Percentiles rank a stretch among this genome's conserved stretches.
phyloP scores from a whole-genome alignment of 2,329 filamentous ascomycete species.

The Pseudocercospora fijiensis region DNA sequence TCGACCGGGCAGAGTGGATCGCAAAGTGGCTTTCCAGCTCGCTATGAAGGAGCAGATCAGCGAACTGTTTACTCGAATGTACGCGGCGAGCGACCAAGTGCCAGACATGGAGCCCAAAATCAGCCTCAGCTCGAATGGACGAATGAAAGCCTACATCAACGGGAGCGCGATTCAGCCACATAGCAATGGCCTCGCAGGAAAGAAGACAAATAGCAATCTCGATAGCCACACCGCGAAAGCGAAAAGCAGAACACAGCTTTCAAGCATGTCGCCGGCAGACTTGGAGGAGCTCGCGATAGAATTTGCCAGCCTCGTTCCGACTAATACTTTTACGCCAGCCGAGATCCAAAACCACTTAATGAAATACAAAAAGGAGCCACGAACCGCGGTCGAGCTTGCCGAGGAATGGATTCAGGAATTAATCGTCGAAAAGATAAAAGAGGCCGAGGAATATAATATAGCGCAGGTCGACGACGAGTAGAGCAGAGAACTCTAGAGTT shows the following conservation, averaged over 20 bases:
- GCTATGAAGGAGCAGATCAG: constrained; percentile 44
- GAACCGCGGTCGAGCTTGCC: constrained; percentile 46
- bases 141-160: constrained; percentile 6
- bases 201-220: constrained; percentile 6
- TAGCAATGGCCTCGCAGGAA: constrained; percentile 3
- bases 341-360: constrained; percentile 56
- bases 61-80: constrained; percentile 46
- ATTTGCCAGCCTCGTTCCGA: constrained; percentile 50
- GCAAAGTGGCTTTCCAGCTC: constrained; percentile 61
- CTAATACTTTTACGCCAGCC: constrained; percentile 51
- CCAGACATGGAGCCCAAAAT: constrained; percentile 16
- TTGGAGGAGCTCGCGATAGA: constrained; percentile 45
- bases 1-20: constrained; percentile 69
- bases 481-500: too few relatives aligned
- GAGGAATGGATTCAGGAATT: constrained; percentile 45
- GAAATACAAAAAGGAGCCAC: constrained; percentile 51
- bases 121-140: background rate
- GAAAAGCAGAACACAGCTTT: constrained; percentile 16
- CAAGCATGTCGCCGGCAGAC: constrained; percentile 25
- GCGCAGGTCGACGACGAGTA: constrained; percentile 13
- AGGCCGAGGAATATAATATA: constrained; percentile 19
- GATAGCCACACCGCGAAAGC: constrained; percentile 17
- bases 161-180: background rate
- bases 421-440: constrained; percentile 30
- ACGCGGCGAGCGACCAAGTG: constrained; percentile 30